Evolutionary conservation across 108 stramenopile genomes (phyloP).

Genomic region (Nitzschia putrida): DNA sequence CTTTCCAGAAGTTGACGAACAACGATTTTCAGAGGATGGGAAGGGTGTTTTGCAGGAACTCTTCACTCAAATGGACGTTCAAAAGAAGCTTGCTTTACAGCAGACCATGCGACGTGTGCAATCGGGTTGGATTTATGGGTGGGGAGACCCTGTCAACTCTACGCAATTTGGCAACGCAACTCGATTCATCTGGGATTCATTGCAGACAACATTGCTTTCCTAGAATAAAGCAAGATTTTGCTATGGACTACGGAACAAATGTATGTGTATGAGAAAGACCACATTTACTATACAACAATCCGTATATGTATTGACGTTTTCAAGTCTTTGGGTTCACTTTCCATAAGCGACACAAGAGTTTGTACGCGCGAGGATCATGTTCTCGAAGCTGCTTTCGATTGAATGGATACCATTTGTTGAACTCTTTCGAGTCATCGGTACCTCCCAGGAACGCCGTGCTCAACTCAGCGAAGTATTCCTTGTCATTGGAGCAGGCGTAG

Average conservation of each 20-base stretch:
- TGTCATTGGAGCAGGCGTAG: conserved; percentile 83
- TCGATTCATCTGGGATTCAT: conserved; percentile 39
- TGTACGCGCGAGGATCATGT: conserved; percentile 87
- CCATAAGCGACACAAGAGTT: conserved; percentile 71
- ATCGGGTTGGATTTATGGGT: conserved; percentile 54
- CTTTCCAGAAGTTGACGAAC: conserved; percentile 53
- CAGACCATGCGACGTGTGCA: conserved; percentile 23
- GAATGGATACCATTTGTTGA: conserved; percentile 92
- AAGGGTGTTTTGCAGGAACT: conserved; percentile 1
- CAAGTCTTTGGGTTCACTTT: conserved; percentile 39
- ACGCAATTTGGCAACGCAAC: conserved; percentile 39
- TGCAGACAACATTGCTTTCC: background rate
- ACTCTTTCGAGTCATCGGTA: conserved; percentile 50
- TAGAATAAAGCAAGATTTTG: background rate
- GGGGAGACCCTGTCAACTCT: conserved; percentile 53
- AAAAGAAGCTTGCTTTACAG: conserved; percentile 12
- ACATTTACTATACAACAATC: no score
- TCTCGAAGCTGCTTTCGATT: conserved; percentile 69
- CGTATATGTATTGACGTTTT: background rate
- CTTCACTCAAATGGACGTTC: background rate
- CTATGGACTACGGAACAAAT: background rate
- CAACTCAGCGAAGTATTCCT: conserved; percentile 93
- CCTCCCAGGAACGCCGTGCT: conserved; percentile 86
- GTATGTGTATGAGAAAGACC: no score
- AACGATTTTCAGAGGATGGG: conserved; percentile 16